Base-by-base conservation (phyloP, 176 grass and related monocot genomes). In the Saccharum officinarum region DNA sequence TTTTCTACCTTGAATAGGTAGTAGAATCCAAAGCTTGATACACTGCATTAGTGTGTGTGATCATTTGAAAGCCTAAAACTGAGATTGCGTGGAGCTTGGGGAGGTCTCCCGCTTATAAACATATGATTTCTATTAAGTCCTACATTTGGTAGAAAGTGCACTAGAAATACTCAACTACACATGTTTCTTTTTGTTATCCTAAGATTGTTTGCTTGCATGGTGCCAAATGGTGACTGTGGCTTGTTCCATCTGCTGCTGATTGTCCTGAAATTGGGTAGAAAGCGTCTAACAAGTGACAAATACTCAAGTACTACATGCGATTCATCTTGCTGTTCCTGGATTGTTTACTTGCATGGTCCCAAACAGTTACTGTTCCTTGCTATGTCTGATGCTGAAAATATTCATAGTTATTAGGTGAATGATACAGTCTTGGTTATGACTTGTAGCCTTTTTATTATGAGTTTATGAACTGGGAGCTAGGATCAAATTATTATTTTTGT, bases 321-420 rank as follows among this genome's bases (percentile, higher is more conserved):
- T 57, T 37, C 69, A 10, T 61, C 64, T 83, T 63, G 15, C 74
- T 33, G 50, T 73, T 73, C 28, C 6, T 20, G 30, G 57, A 67
- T 70, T 47, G 26, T 68, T 84, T 61, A n/a, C 41, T 66, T 89
- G 26, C 14, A 28, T 84, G 26, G 17, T 71, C 54, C 41, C 14
- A 28, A 79, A 16, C 23, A 31, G 10, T 79, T 40, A 37, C 23
- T 65, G 59, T 67, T 63, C 13, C 18, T 31, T 71, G 34, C 47
- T 72, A 3, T 6, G 78, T 54, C 25, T 90, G 55, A 1, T 47
- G 39, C 67, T 50, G 64, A 77, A 82, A 77, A 41, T 71, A 8
- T 2, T 60, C 18, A 28, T 71, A 49, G 39, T 87, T 78, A 60
- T 80, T 77, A 8, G 73, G 34, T 86, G 25, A 73, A 44, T 38